Evolutionary conservation across 1,139 yeast genomes (phyloP), one percentile per base, ranked within the genome.

Genomic region (Debaryomyces singareniensis): DNA sequence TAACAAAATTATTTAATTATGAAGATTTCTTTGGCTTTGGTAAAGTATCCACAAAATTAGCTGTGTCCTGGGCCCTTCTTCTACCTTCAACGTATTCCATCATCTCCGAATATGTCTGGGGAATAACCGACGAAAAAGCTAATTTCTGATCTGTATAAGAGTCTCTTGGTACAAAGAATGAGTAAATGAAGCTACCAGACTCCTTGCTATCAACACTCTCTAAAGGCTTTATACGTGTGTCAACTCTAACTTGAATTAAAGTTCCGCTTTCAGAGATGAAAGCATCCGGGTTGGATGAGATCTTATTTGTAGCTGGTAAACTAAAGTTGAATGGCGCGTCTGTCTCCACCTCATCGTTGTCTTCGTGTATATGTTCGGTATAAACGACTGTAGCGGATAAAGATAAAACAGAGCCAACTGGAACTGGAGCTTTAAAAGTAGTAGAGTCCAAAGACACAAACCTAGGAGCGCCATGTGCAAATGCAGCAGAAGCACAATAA

Each of bases 381-480:
- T 87, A 86, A 16, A 84, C 85, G 9, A 87, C 84, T 6, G 80
- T 67, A 0, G 96, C 91, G 32, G 76, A 71, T 76, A 86, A 75
- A 35, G 81, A 79, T 33, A 87, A 61, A 12, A 87, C 95, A 3
- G 91, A 78, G 2, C 96, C 96, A 14, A 87, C 96, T 1, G 96
- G 96, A 4, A 87, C 96, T 1, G 96, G 96, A 15, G 87, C 83
- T 45, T 83, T 78, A 66, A 87, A 87, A 14, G 94, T 83, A 28
- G 95, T 86, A 15, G 94, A 80, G 53, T 87, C 96, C 44, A 87
- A 68, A 3, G 95, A 83, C 5, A 86, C 86, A 45, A 87, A 87
- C 47, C 96, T 68, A 24, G 96, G 96, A 30, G 81, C 77, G 9
- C 89, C 78, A 39, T 77, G 77, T 1, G 95, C 68, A 47, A 87